A percentile compares a stretch with the other conserved stretches of the same genome.
Conservation (phyloP, 2,329 filamentous ascomycete genomes). For the Penicillium sp. region DNA sequence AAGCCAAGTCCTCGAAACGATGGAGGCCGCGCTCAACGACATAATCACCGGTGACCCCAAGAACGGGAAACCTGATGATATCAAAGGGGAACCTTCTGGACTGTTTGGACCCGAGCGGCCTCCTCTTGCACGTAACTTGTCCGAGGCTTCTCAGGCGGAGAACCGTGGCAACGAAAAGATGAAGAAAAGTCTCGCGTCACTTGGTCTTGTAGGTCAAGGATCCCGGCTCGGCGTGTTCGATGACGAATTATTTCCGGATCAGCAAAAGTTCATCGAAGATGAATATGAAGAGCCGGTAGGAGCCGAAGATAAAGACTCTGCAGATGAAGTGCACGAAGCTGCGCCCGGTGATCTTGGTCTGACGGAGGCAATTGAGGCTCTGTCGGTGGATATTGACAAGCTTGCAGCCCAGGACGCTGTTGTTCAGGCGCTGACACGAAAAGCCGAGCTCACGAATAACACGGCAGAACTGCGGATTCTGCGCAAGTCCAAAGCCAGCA, state of each 20-base stretch:
- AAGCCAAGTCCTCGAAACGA: conserved; percentile 81
- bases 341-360: conserved; percentile 91
- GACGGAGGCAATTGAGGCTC: conserved; percentile 83
- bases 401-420: conserved; percentile 85
- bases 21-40: conserved; percentile 87
- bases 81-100: conserved; percentile 39
- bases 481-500: conserved; percentile 88
- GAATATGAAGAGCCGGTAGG: conserved; percentile 74
- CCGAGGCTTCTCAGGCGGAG: conserved; percentile 56
- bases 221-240: conserved; percentile 92
- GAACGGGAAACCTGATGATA: conserved; percentile 38
- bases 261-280: conserved; percentile 77
- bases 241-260: conserved; percentile 89
- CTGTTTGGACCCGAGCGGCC: conserved; percentile 55
- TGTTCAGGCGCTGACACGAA: conserved; percentile 85
- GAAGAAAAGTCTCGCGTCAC: conserved; percentile 85
- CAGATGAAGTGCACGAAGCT: conserved; percentile 88
- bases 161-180: conserved; percentile 52
- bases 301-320: conserved; percentile 61
- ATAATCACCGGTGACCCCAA: conserved; percentile 80
- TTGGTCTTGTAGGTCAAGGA: conserved; percentile 85
- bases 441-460: conserved; percentile 97
- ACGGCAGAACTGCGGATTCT: conserved; percentile 89
- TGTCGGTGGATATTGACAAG: conserved; percentile 90
- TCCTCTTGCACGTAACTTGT: conserved; percentile 61